A percentile compares a stretch with the other conserved stretches of the same genome.
These are phyloP conservation scores for Breynia disticha DNA, from an alignment of 441 rosid genomes.

Conservation along the genomic window DNA sequence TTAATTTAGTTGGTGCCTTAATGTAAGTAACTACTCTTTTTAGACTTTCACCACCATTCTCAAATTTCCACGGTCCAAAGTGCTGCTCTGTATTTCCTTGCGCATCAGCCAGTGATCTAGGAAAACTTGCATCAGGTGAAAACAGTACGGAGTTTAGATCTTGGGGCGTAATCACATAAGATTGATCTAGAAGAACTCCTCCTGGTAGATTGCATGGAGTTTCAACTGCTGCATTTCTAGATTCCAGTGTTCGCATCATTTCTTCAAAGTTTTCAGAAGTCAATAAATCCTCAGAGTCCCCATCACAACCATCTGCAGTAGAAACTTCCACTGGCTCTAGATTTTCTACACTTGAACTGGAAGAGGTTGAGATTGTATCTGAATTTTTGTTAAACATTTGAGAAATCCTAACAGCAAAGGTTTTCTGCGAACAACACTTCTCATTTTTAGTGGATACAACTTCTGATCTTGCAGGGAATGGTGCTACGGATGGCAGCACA, in stretches of 20 bases:
- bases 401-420: slow-evolving; percentile 58
- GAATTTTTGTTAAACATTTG: slow-evolving; percentile 67
- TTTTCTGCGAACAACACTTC: slow-evolving; percentile 34
- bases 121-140: slow-evolving; percentile 61
- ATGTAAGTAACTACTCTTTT: slow-evolving; percentile 60
- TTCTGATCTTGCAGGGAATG: slow-evolving; percentile 39
- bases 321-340: slow-evolving; percentile 39
- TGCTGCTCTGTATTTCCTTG: slow-evolving; percentile 82
- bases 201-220: slow-evolving; percentile 66
- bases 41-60: slow-evolving; percentile 44
- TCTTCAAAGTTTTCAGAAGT: slow-evolving; percentile 52
- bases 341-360: slow-evolving; percentile 32
- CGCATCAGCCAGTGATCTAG: slow-evolving; percentile 41
- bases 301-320: slow-evolving; percentile 28
- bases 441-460: slow-evolving; percentile 48
- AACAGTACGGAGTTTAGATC: slow-evolving; percentile 63
- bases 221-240: slow-evolving; percentile 55
- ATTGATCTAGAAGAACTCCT: slow-evolving; percentile 71
- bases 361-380: slow-evolving; percentile 26
- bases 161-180: slow-evolving; percentile 45
- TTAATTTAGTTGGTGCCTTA: slow-evolving; percentile 69
- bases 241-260: slow-evolving; percentile 48
- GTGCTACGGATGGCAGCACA: slow-evolving; percentile 30
- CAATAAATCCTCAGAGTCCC: slow-evolving; percentile 39
- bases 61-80: slow-evolving; percentile 68